Base-by-base conservation (phyloP, 352 stramenopile genomes). In the Globisporangium splendens region DNA sequence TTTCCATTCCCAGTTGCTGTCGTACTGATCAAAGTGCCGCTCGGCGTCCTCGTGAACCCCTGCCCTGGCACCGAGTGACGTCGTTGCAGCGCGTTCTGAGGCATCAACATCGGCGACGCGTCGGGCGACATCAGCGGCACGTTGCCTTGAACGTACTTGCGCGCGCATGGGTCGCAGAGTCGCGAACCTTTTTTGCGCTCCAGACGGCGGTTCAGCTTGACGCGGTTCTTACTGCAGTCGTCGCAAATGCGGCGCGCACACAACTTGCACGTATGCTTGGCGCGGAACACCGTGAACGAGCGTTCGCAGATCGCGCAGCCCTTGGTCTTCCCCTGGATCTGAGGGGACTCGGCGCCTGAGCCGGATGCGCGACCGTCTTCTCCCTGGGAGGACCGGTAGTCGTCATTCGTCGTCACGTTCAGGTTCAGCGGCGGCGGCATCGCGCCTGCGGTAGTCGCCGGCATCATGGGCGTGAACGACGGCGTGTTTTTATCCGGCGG, bases 201-300 rank as follows among this genome's bases (percentile, higher is more conserved):
- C 0, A 88, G 63, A 4, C 79, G 64, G 14, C 77, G 72, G 54
- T 93, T 70, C 13, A 89, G 70, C 62, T 91, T 90, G 55, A 89
- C 75, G 35, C 84, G 65, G 65, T 83, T 93, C 69, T 90, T 88
- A 62, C 79, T 91, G 67, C 84, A 93, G 70, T 91, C 79, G 51
- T 93, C 83, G 56, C 84, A 93, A 50, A 91, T 83, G 59, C 86
- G 85, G 44, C 75, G 68, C 38, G 64, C 53, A 56, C 84, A 93
- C 5, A 88, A 58, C 62, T 88, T 87, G 60, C 84, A 93, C 59
- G 82, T 90, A 59, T 93, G 84, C 64, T 91, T 91, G 50, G 82
- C 69, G 39, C 80, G 79, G 53, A 93, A 91, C 42, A 93, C 79
- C 2, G 76, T 80, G 56, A 91, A 91, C 22, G 82, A 86, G 2